These are phyloP conservation scores for Diplodia intermedia DNA, from an alignment of 2,329 filamentous ascomycete species.

Conservation along the genomic window DNA sequence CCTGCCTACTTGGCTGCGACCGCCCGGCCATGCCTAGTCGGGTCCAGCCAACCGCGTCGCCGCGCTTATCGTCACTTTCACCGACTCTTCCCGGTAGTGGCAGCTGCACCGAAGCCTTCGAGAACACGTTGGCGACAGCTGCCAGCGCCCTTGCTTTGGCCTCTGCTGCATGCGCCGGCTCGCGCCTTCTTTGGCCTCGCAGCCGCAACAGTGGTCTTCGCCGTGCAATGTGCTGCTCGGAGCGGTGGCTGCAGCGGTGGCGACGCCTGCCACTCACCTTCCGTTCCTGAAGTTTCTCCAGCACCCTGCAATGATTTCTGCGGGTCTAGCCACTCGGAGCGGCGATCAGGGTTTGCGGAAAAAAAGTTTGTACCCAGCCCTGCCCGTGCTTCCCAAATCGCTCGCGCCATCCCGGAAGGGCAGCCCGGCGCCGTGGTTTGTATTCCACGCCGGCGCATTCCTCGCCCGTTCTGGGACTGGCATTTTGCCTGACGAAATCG, in stretches of 20 bases:
- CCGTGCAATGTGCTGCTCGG: constrained; percentile 4
- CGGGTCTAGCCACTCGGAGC: constrained; percentile 10
- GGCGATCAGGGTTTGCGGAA: constrained; percentile 16
- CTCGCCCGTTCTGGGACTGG: not conserved
- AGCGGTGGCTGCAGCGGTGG: constrained; percentile 2
- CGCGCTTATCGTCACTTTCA: constrained; percentile 30
- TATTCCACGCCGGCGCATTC: constrained; percentile 21
- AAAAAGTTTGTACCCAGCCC: constrained; percentile 17
- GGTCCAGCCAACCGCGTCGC: constrained; percentile 15
- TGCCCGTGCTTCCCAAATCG: not conserved
- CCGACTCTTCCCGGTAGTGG: constrained; percentile 27
- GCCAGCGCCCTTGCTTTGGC: not conserved
- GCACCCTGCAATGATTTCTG: constrained; percentile 16
- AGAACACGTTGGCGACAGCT: constrained; percentile 22
- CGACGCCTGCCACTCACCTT: not conserved
- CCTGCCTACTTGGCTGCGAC: constrained; percentile 13
- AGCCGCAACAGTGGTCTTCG: not conserved
- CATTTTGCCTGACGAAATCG: not conserved
- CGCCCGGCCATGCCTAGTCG: constrained; percentile 1
- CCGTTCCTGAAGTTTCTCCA: constrained; percentile 21
- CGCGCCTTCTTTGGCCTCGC: constrained; percentile 1
- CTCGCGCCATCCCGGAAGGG: constrained; percentile 14
- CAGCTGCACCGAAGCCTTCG: constrained; percentile 28
- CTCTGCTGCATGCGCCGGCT: not conserved
- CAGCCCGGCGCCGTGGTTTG: constrained; percentile 18